Evolutionary conservation across 2,329 filamentous ascomycete species (phyloP), one percentile per base, ranked within the genome.

Genomic region (Akanthomyces uredinophilus): DNA sequence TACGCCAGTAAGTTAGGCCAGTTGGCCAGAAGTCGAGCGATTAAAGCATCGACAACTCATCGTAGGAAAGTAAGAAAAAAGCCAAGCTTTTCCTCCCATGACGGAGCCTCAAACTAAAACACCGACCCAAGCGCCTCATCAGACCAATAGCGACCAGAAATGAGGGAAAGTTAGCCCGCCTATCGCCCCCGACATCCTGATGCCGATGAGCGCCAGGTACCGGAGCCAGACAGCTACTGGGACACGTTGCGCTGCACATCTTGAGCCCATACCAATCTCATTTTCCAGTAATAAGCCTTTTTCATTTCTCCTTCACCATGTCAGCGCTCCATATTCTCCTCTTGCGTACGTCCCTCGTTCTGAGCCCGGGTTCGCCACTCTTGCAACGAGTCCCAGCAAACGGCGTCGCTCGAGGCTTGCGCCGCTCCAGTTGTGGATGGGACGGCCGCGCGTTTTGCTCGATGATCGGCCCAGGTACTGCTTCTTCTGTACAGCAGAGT

Each of bases 391-490:
- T 37, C 35, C 16, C 32, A 41, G 35, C 35, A 51, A 24, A 51
- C 44, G 46, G 56, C 56, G 56, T 50, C 32, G 35, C 37, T 47
- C 29, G 56, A 59, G 56, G 56, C 44, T 59, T 51, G 44, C 44
- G 46, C 32, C 54, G 55, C 55, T 58, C 55, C 55, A 58, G 44
- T 57, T 49, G 44, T 58, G 32, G 44, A 58, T 49, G 55, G 32
- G 32, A 58, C 44, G 55, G 55, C 55, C 55, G 55, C 55, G 55
- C 55, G 55, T 58, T 58, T 41, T 44, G 32, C 55, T 58, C 5
- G 20, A 35, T 50, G 55, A 58, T 58, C 55, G 32, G 32, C 44
- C 35, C 32, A 50, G 55, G 7, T 56, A n/a, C 32, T 49, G 46
- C 55, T 50, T 22, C 8, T 47, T 57, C 29, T 8, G 54, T 49